Percentiles rank a stretch among this genome's conserved stretches.
Conservation (phyloP, 495 filamentous ascomycete species). For the Trichodelitschia bisporula region DNA sequence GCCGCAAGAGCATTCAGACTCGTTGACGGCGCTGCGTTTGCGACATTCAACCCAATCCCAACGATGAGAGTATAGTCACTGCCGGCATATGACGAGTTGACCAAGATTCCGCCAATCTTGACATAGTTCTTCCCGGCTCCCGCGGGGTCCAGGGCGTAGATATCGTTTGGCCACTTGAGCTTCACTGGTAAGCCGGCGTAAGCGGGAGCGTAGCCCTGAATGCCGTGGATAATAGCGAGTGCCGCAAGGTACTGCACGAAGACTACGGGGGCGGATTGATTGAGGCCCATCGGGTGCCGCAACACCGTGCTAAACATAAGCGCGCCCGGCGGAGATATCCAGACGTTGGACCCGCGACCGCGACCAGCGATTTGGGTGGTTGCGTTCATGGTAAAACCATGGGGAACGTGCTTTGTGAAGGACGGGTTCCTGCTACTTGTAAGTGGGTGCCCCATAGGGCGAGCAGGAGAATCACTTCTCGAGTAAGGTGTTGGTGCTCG, state of each 20-base stretch:
- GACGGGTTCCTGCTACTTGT: conserved; percentile 39
- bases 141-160: conserved; percentile 52
- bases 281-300: conserved; percentile 49
- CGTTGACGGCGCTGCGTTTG: conserved; percentile 70
- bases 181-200: conserved; percentile 57
- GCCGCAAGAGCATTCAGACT: conserved; percentile 46
- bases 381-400: conserved; percentile 73
- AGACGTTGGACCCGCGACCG: conserved; percentile 78
- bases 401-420: conserved; percentile 50
- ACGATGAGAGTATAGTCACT: conserved; percentile 69
- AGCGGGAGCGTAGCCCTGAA: conserved; percentile 51
- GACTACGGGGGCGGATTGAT: conserved; percentile 54
- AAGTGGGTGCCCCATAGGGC: neutral
- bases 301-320: conserved; percentile 74
- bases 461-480: conserved; percentile 41
- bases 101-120: conserved; percentile 85
- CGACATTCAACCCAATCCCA: conserved; percentile 73
- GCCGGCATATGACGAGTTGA: conserved; percentile 61
- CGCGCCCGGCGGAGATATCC: conserved; percentile 73
- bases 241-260: conserved; percentile 89
- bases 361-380: conserved; percentile 79
- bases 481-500: conserved; percentile 83
- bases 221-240: conserved; percentile 68
- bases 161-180: conserved; percentile 95
- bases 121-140: conserved; percentile 35